Evolutionary conservation across 305 asterid genomes (phyloP).

Genomic region (Fraxinus latifolia): DNA sequence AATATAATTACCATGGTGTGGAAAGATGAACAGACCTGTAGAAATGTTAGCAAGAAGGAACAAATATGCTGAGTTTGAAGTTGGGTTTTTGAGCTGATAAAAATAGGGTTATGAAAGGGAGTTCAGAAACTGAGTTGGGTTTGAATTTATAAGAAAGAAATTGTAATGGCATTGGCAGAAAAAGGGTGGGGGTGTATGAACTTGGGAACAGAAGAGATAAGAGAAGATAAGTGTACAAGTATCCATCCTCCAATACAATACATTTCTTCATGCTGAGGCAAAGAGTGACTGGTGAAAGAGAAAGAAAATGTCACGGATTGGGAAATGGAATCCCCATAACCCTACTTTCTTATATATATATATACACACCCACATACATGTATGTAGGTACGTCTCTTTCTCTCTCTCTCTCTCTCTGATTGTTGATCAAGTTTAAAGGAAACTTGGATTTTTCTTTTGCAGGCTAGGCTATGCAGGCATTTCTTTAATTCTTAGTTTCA

Average conservation of each 20-base stretch:
- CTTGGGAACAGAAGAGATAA: constrained; percentile 32
- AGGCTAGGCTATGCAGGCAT: neutral
- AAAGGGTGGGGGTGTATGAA: constrained; percentile 16
- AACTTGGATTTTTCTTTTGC: neutral
- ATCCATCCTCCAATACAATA: constrained; percentile 18
- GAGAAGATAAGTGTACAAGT: constrained; percentile 23
- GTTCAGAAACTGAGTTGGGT: constrained; percentile 3
- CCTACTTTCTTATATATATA: neutral
- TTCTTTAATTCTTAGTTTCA: neutral
- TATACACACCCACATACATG: too few species aligned
- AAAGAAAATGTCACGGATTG: neutral
- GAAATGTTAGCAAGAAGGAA: neutral
- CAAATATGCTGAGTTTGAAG: neutral
- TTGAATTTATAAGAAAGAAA: neutral
- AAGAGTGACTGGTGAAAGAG: constrained; percentile 17
- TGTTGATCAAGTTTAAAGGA: neutral
- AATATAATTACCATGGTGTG: neutral
- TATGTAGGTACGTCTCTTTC: too few species aligned
- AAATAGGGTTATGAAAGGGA: neutral
- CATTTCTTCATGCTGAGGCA: constrained; percentile 26
- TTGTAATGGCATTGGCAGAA: neutral
- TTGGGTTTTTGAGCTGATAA: neutral
- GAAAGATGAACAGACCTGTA: neutral
- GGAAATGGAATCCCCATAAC: constrained; percentile 16
- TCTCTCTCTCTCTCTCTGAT: too few species aligned